Evolutionary conservation across 768 basidiomycete genomes (phyloP).

Genomic region (Trametes cinnabarina): DNA sequence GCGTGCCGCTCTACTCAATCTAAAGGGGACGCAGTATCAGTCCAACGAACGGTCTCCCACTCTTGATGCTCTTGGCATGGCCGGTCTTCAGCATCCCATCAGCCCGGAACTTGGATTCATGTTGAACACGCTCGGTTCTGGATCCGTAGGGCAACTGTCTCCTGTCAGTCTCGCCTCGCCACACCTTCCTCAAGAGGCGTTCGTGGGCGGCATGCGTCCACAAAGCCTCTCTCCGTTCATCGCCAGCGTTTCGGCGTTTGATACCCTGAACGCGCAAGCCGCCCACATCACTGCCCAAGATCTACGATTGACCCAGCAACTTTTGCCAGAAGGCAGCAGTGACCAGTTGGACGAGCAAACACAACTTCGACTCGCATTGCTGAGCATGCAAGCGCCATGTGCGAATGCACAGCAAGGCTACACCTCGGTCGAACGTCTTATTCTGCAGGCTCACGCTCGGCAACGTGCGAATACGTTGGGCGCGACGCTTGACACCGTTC

Average conservation of each 20-base stretch:
- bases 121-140: constrained; percentile 3
- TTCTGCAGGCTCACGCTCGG: constrained; percentile 53
- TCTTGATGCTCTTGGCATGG: constrained; percentile 23
- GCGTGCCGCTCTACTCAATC: constrained; percentile 72
- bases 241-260: not conserved
- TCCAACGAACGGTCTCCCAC: constrained; percentile 23
- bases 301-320: constrained; percentile 7
- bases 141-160: not conserved
- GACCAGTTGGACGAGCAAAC: constrained; percentile 2
- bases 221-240: not conserved
- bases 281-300: constrained; percentile 8
- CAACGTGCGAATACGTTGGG: constrained; percentile 17
- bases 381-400: constrained; percentile 11
- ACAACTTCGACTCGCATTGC: constrained; percentile 21
- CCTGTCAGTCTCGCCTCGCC: constrained; percentile 9
- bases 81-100: constrained; percentile 4
- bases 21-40: constrained; percentile 61
- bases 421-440: constrained; percentile 66
- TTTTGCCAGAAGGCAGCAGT: not conserved
- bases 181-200: constrained; percentile 2
- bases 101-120: constrained; percentile 11
- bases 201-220: not conserved
- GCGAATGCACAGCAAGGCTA: constrained; percentile 51
- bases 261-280: constrained; percentile 13
- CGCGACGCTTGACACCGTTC: constrained; percentile 32